Base-by-base conservation (phyloP, 2,329 filamentous ascomycete species). In the Pseudocercospora fuligena region DNA sequence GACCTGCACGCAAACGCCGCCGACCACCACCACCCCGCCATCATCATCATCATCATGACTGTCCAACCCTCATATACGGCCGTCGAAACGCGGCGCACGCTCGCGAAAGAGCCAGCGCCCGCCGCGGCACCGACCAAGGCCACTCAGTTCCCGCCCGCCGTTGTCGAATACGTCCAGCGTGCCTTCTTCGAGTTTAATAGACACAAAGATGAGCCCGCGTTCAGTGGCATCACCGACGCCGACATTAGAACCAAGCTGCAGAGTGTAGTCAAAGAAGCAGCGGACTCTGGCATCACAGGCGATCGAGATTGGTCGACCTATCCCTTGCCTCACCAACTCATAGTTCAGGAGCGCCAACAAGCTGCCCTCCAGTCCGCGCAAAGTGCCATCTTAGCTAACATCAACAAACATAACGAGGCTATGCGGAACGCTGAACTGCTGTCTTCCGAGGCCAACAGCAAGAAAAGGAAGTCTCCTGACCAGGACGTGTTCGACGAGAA, bases 221-320 rank as follows among this genome's bases (percentile, higher is more conserved):
- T 83, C 47, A 68, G 76, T 14, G 81, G 78, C 65, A 81, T 85
- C 65, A 76, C 75, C n/a, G 72, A 72, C 60, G 75, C 85, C 61
- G 93, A 97, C 65, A 90, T 97, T 85, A 91, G 97, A 79, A 83
- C 84, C 67, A 96, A 93, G 76, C 83, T 99, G 70, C 97, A 94
- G 80, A 83, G 90, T 67, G 90, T 93, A 72, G 97, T 99, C 77
- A 92, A 90, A 68, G 85, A 89, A 63, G 92, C 92, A 69, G 62
- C 68, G 14, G 93, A 92, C 72, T 90, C 94, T 73, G 87, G 90
- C 72, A 86, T 86, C 63, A 86, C 97, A 76, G 85, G 90, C 76
- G 85, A 85, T 27, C 88, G 92, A 78, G 87, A 97, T 82, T 99
- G 95, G 95, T 87, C 91, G 69, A 86, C 82, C 27, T 87, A 96